phyloP scores from a whole-genome alignment of 345 rosid species.

The Corymbia maculata region DNA sequence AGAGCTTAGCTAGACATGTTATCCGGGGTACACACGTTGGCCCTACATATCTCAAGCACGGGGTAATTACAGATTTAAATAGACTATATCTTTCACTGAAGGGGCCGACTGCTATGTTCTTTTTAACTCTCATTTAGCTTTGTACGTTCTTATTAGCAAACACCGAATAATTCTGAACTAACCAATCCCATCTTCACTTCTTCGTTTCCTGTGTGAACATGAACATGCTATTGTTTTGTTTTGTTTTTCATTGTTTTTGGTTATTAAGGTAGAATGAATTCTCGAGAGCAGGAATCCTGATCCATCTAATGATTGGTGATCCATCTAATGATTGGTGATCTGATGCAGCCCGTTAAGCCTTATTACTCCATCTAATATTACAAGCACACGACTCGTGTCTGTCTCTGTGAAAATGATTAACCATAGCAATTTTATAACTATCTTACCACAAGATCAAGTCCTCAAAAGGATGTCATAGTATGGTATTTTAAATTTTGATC shows the following conservation, averaged over 20 bases:
- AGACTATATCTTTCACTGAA: not conserved
- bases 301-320: not conserved
- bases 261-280: not conserved
- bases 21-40: not conserved
- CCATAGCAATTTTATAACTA: no score
- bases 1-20: not conserved
- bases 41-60: not conserved
- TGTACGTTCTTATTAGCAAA: not conserved
- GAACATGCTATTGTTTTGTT: not conserved
- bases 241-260: no score
- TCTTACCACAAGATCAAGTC: no score
- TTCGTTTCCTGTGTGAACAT: not conserved
- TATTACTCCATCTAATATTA: no score
- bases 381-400: no score
- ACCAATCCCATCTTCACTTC: not conserved
- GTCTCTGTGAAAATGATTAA: no score
- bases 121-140: not conserved
- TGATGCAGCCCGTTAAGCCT: not conserved
- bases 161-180: not conserved
- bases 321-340: not conserved
- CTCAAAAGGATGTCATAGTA: no score
- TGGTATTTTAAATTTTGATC: no score
- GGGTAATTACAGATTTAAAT: not conserved
- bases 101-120: not conserved
- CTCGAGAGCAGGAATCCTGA: not conserved